Evolutionary conservation across 1,284 basidiomycete genomes (phyloP).

Genomic region (Naganishia liquefaciens): DNA sequence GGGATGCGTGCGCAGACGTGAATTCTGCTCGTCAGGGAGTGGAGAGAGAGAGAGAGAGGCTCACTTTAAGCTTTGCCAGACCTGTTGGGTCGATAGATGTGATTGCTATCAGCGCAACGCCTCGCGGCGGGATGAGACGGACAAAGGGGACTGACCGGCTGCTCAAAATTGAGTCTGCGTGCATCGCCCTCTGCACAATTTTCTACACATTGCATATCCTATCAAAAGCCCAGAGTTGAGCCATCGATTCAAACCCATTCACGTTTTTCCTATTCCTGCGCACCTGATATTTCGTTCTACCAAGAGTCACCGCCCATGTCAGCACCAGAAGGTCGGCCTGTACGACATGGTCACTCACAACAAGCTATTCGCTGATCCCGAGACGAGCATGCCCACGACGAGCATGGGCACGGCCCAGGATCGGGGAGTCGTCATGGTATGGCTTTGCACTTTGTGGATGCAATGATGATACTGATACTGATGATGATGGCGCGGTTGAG

Average conservation of each 20-base stretch:
- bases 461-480: too few relatives aligned
- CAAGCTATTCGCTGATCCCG: conserved; percentile 55
- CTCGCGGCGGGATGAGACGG: conserved; percentile 3
- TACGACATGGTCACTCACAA: conserved; percentile 41
- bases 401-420: conserved; percentile 40
- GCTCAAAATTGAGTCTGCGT: conserved; percentile 72
- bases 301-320: neutral
- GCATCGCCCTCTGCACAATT: conserved; percentile 62
- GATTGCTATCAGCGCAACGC: conserved; percentile 15
- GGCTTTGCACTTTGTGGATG: too few relatives aligned
- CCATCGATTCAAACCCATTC: neutral
- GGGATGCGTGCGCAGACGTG: conserved; percentile 45
- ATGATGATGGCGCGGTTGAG: too few relatives aligned
- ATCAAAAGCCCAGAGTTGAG: neutral
- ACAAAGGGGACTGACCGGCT: conserved; percentile 59
- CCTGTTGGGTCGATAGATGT: conserved; percentile 47
- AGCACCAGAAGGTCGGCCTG: neutral
- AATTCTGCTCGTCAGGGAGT: conserved; percentile 48
- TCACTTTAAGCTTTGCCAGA: conserved; percentile 90
- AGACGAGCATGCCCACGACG: conserved; percentile 58
- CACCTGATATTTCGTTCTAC: conserved; percentile 15
- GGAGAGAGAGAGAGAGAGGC: conserved; percentile 49
- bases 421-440: conserved; percentile 11
- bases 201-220: conserved; percentile 96
- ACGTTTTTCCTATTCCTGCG: neutral